Base-by-base conservation (phyloP, 1,139 yeast genomes). In the Protomyces inundatus region DNA sequence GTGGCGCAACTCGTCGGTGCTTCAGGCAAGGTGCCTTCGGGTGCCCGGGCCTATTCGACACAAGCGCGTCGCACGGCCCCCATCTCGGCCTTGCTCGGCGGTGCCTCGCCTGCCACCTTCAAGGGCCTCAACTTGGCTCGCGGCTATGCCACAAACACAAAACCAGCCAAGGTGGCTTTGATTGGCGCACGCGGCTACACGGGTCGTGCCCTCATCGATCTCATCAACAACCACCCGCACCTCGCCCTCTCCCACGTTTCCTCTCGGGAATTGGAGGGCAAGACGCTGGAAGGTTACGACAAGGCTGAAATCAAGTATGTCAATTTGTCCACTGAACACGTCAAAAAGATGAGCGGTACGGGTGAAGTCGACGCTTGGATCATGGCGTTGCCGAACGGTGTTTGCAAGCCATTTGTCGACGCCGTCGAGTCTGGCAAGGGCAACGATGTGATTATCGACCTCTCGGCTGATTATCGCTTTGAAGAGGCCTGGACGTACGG, bases 101-200 rank as follows among this genome's bases (percentile, higher is more conserved):
- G 62, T 6, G 36, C 56, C 16, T 52, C 56, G 10, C 52, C 45
- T 23, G 56, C 62, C 5, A n/a, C 53, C 1, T 14, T 6, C 23
- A 58, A 58, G 36, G 62, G 62, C 34, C 56, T 58, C 23, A 52
- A 55, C 10, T 40, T 58, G 32, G 62, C 62, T 40, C 52, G 62
- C 30, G 62, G 62, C 7, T 58, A 58, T 23, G 62, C 62, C 9
- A 58, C 62, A 6, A 58, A 52, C 45, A 40, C 62, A 12, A 58
- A 58, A 36, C 62, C 62, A 30, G 56, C 62, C 52, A 84, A 84
- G 67, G 91, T 95, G 58, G 98, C 97, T 0, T 82, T 93, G 71
- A 91, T 93, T 73, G 99, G 99, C 71, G 99, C 98, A 51, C 87
- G 99, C 78, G 99, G 99, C 50, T 90, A 84, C 77, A 91, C 98